Conservation (phyloP, 75 land plant species). For the Larix kaempferi region DNA sequence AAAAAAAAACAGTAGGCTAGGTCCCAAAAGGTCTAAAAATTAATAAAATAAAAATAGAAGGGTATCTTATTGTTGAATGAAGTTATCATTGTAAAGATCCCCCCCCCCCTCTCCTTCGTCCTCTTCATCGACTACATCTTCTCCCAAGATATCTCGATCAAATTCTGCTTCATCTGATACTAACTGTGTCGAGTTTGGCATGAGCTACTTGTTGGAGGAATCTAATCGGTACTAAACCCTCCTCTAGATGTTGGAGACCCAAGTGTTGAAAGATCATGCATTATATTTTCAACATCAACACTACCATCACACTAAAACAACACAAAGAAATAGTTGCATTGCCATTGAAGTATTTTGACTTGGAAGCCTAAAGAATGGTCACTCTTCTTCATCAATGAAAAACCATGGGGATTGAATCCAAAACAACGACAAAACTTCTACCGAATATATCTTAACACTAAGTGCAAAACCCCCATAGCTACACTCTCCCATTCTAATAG, state of each 20-base stretch:
- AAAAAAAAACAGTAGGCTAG: background rate
- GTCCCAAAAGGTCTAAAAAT: background rate
- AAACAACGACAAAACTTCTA: background rate
- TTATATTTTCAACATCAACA: background rate
- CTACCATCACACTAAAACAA: too few species aligned
- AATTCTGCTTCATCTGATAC: conserved; percentile 69
- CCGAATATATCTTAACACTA: background rate
- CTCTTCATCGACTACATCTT: conserved; percentile 50
- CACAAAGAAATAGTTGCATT: too few species aligned
- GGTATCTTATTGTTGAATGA: conserved; percentile 51
- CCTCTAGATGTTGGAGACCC: conserved; percentile 67
- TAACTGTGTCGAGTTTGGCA: conserved; percentile 32
- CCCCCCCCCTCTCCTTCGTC: conserved; percentile 98
- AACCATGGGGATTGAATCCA: background rate
- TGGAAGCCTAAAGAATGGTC: too few species aligned
- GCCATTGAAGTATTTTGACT: too few species aligned
- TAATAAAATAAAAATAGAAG: background rate
- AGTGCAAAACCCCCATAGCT: too few species aligned
- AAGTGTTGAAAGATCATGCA: conserved; percentile 35
- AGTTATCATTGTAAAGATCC: conserved; percentile 88
- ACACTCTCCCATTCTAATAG: too few species aligned
- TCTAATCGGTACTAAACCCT: conserved; percentile 67
- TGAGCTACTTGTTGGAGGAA: conserved; percentile 34
- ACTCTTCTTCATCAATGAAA: background rate
- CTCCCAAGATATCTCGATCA: conserved; percentile 54